A percentile compares a stretch with the other conserved stretches of the same genome.
These are phyloP conservation scores for Marasmius oreades DNA, from an alignment of 1,284 basidiomycete species.

Conservation along the genomic window DNA sequence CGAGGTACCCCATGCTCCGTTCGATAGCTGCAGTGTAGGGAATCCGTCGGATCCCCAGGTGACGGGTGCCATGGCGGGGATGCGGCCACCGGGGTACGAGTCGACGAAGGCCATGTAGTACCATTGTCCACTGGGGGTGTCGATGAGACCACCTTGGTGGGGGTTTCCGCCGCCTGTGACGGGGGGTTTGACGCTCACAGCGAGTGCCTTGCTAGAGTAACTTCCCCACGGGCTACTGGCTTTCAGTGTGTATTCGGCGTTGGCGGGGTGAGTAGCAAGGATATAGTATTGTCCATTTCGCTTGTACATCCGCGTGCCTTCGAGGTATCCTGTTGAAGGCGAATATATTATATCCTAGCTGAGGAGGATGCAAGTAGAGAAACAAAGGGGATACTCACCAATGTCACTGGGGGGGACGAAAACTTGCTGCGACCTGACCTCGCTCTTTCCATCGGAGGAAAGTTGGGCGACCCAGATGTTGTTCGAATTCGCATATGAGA, in stretches of 20 bases:
- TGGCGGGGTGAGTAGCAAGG: conserved; percentile 15
- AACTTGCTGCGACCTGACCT: conserved; percentile 15
- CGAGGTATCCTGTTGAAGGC: conserved; percentile 9
- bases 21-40: conserved; percentile 14
- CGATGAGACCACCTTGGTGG: conserved; percentile 19
- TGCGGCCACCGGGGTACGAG: conserved; percentile 18
- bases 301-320: conserved; percentile 20
- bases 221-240: conserved; percentile 15
- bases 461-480: conserved; percentile 18
- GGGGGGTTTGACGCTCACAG: conserved; percentile 4
- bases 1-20: conserved; percentile 14
- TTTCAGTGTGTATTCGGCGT: conserved; percentile 11
- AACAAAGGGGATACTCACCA: too few relatives aligned
- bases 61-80: conserved; percentile 17
- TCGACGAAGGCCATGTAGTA: conserved; percentile 18
- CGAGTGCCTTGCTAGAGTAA: conserved; percentile 13
- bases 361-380: too few relatives aligned
- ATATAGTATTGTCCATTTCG: conserved; percentile 19
- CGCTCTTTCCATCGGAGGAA: conserved; percentile 12
- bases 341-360: too few relatives aligned
- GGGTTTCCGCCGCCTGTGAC: conserved; percentile 8
- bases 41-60: conserved; percentile 19
- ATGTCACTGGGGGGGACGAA: too few relatives aligned
- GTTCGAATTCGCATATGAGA: conserved; percentile 15
- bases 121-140: conserved; percentile 15